Percentiles rank a stretch among this genome's conserved stretches.
These are phyloP conservation scores for Echites panduratus DNA, from an alignment of 257 asterid species.

Conservation along the genomic window DNA sequence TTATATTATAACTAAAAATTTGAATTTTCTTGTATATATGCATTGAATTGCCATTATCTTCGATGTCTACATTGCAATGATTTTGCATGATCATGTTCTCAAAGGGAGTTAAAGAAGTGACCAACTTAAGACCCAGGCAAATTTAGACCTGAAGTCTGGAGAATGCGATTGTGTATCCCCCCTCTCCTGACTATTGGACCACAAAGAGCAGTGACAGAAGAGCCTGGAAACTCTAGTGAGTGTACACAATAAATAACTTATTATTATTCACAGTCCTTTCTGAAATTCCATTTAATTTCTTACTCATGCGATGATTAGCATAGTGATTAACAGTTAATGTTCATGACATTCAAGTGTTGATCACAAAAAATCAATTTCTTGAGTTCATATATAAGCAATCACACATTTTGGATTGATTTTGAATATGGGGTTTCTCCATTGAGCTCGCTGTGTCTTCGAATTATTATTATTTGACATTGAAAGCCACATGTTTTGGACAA, in stretches of 20 bases:
- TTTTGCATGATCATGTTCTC: slow-evolving; percentile 2
- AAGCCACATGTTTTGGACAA: not conserved
- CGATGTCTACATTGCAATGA: not conserved
- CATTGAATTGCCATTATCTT: not conserved
- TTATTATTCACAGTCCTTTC: not conserved
- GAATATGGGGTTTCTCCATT: no score
- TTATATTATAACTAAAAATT: not conserved
- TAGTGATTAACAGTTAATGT: not conserved
- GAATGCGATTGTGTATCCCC: not conserved
- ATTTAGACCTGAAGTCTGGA: not conserved
- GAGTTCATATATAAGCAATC: no score
- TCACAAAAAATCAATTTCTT: no score
- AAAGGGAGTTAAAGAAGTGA: not conserved
- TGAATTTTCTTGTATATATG: not conserved
- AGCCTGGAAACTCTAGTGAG: not conserved
- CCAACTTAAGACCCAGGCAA: not conserved
- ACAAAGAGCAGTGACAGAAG: not conserved
- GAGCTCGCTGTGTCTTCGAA: not conserved
- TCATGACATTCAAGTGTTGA: no score
- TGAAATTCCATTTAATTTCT: not conserved
- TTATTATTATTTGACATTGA: not conserved
- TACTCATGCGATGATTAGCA: not conserved
- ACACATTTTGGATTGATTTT: no score
- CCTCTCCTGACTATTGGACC: not conserved
- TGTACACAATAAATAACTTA: not conserved